Percentiles rank a stretch among this genome's conserved stretches.
Conservation (phyloP, 495 filamentous ascomycete genomes). For the Echria macrotheca region DNA sequence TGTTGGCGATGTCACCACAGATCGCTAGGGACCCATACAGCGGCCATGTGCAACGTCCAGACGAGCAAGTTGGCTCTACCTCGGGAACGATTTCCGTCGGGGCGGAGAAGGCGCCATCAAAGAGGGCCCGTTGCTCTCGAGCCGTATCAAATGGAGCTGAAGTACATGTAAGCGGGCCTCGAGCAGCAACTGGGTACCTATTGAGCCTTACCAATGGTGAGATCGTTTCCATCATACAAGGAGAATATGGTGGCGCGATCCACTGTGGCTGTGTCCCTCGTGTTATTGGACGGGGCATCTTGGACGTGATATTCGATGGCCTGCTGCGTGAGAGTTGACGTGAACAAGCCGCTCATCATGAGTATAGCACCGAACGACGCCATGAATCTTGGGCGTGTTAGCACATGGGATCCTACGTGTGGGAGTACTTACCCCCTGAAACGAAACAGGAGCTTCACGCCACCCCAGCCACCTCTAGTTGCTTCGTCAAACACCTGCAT, state of each 20-base stretch:
- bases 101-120: slow-evolving; percentile 31
- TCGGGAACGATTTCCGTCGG: slow-evolving; percentile 10
- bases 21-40: slow-evolving; percentile 38
- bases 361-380: slow-evolving; percentile 35
- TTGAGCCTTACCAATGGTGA: slow-evolving; percentile 10
- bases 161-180: too few species aligned
- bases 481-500: slow-evolving; percentile 40
- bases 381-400: slow-evolving; percentile 21
- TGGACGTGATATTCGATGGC: slow-evolving; percentile 25
- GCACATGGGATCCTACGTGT: neutral
- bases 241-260: slow-evolving; percentile 13
- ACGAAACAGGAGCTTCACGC: slow-evolving; percentile 28
- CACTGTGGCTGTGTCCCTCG: slow-evolving; percentile 31
- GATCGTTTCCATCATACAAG: slow-evolving; percentile 5
- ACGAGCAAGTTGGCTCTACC: slow-evolving; percentile 27
- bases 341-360: slow-evolving; percentile 33
- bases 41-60: slow-evolving; percentile 40
- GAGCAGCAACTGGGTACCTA: too few species aligned
- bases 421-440: slow-evolving; percentile 15
- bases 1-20: slow-evolving; percentile 36
- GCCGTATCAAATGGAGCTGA: slow-evolving; percentile 21
- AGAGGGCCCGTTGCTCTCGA: slow-evolving; percentile 30
- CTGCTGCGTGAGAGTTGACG: slow-evolving; percentile 41
- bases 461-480: slow-evolving; percentile 33
- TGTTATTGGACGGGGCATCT: slow-evolving; percentile 26